These are phyloP conservation scores for Phytophthora tentaculata DNA, from an alignment of 352 stramenopile genomes.

Conservation along the genomic window DNA sequence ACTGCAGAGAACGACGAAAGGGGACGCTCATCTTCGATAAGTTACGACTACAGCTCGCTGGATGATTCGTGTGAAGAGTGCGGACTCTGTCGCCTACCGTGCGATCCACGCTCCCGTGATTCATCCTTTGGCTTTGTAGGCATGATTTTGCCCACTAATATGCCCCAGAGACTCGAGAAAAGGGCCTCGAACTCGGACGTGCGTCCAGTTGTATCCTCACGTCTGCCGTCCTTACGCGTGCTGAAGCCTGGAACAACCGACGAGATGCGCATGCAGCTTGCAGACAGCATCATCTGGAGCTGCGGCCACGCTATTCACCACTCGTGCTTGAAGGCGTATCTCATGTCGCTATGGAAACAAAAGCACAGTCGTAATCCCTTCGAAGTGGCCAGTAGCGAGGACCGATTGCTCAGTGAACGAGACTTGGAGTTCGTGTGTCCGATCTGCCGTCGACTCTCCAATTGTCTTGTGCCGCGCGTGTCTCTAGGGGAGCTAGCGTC, in stretches of 20 bases:
- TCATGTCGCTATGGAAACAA: constrained; percentile 73
- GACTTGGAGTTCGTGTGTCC: constrained; percentile 83
- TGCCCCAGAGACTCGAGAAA: constrained; percentile 50
- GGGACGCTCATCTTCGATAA: constrained; percentile 26
- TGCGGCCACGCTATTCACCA: constrained; percentile 80
- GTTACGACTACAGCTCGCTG: constrained; percentile 23
- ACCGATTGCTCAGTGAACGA: constrained; percentile 68
- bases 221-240: constrained; percentile 37
- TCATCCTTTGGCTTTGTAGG: constrained; percentile 71
- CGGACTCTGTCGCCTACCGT: constrained; percentile 67
- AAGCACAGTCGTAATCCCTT: constrained; percentile 49
- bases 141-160: constrained; percentile 69
- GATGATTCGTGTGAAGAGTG: constrained; percentile 60
- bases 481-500: constrained; percentile 26
- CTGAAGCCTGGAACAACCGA: constrained; percentile 36
- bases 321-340: constrained; percentile 72
- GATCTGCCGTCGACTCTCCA: constrained; percentile 77
- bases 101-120: constrained; percentile 42
- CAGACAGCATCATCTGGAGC: constrained; percentile 64
- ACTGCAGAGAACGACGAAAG: constrained; percentile 20
- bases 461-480: constrained; percentile 67
- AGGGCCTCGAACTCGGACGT: constrained; percentile 7
- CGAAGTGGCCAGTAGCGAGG: constrained; percentile 55
- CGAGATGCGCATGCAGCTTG: constrained; percentile 44
- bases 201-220: constrained; percentile 15